These are phyloP conservation scores for Thermochaetoides thermophila DNA, from an alignment of 495 filamentous ascomycete genomes.

Conservation along the genomic window DNA sequence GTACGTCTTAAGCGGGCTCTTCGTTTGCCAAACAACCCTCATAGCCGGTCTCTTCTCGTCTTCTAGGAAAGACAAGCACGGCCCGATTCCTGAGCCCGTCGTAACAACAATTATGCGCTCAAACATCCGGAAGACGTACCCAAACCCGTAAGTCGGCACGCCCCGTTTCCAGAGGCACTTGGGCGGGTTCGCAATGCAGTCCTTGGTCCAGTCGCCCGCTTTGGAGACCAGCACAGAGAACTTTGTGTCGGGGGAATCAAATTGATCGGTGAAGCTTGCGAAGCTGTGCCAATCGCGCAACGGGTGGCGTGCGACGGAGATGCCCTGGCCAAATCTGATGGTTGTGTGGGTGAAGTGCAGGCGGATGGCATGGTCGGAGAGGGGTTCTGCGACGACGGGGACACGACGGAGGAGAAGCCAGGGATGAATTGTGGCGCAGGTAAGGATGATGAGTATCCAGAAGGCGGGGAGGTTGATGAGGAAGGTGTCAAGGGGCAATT, in stretches of 20 bases:
- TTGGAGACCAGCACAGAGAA: constrained; percentile 51
- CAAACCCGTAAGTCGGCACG: constrained; percentile 42
- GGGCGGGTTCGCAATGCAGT: constrained; percentile 38
- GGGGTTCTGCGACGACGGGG: constrained; percentile 41
- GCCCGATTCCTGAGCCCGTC: constrained; percentile 60
- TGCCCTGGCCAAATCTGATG: constrained; percentile 33
- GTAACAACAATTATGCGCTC: constrained; percentile 46
- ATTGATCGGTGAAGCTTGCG: constrained; percentile 50
- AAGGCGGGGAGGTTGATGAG: constrained; percentile 46
- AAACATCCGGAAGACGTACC: constrained; percentile 49
- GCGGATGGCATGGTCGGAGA: constrained; percentile 53
- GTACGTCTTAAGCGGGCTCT: constrained; percentile 28
- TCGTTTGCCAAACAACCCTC: constrained; percentile 33
- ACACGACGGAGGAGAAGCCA: constrained; percentile 53
- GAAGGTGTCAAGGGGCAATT: constrained; percentile 20
- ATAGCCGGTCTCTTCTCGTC: constrained; percentile 15
- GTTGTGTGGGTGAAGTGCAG: constrained; percentile 49
- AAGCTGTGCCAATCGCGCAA: constrained; percentile 71
- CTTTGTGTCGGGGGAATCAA: constrained; percentile 17
- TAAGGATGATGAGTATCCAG: constrained; percentile 50
- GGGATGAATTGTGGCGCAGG: constrained; percentile 45
- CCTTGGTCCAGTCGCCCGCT: constrained; percentile 55
- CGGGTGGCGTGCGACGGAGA: constrained; percentile 38
- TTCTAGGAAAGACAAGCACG: constrained; percentile 30
- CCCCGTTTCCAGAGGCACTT: constrained; percentile 37